phyloP scores from a whole-genome alignment of 1,284 basidiomycete species.

The Gomphus bonarii region DNA sequence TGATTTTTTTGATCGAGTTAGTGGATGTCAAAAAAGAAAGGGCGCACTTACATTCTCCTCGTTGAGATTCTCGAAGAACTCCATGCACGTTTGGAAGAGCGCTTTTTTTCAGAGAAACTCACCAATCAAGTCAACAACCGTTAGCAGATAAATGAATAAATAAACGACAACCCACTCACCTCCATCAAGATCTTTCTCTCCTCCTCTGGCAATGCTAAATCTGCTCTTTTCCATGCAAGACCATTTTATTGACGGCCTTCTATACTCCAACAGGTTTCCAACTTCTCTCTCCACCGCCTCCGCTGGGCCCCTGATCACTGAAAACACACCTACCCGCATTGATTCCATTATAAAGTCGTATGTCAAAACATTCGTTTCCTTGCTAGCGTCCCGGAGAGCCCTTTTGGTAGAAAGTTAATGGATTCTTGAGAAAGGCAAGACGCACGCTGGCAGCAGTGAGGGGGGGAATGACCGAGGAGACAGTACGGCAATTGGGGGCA shows the following conservation, averaged over 20 bases:
- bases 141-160: not conserved
- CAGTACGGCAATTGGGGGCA: constrained; percentile 40
- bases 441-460: constrained; percentile 50
- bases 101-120: constrained; percentile 29
- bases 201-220: constrained; percentile 56
- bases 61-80: constrained; percentile 75
- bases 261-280: constrained; percentile 51
- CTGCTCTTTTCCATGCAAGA: constrained; percentile 68
- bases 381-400: constrained; percentile 64
- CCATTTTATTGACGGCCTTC: constrained; percentile 63
- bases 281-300: constrained; percentile 40
- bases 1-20: too few species aligned
- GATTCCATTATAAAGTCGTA: constrained; percentile 62
- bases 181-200: constrained; percentile 45
- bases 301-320: constrained; percentile 57
- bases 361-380: constrained; percentile 55
- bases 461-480: constrained; percentile 30
- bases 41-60: constrained; percentile 56
- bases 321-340: constrained; percentile 71
- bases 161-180: constrained; percentile 19
- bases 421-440: constrained; percentile 42
- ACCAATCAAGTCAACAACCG: not conserved
- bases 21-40: not conserved
- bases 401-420: constrained; percentile 73
- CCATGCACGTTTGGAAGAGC: constrained; percentile 57